Percentiles rank a stretch among this genome's conserved stretches.
These are phyloP conservation scores for Ceratocystis papillata DNA, from an alignment of 2,329 filamentous ascomycete species.

Conservation along the genomic window DNA sequence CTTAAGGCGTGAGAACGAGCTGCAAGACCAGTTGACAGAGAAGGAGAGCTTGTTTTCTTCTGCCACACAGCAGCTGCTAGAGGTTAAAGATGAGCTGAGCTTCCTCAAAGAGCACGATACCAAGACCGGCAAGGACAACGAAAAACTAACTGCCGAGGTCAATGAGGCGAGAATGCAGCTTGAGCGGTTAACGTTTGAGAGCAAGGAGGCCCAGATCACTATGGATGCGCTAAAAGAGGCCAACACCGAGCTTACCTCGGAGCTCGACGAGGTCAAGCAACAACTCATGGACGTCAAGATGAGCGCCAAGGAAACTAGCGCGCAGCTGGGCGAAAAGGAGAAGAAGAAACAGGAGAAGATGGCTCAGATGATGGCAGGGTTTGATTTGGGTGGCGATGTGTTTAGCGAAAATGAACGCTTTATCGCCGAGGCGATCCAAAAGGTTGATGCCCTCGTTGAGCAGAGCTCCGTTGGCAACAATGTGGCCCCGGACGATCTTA, in stretches of 20 bases:
- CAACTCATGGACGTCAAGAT: constrained; percentile 93
- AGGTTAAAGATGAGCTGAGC: constrained; percentile 74
- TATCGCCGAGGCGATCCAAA: constrained; percentile 72
- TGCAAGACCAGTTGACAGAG: constrained; percentile 92
- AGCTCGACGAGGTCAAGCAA: constrained; percentile 92
- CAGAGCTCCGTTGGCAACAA: constrained; percentile 65
- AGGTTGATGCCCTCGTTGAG: constrained; percentile 68
- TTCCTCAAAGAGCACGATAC: constrained; percentile 77
- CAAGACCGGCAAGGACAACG: constrained; percentile 79
- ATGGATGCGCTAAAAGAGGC: constrained; percentile 97
- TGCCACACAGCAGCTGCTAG: constrained; percentile 68
- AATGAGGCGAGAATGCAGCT: constrained; percentile 96
- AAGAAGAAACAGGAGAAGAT: constrained; percentile 98
- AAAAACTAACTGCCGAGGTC: constrained; percentile 70
- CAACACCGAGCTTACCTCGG: constrained; percentile 80
- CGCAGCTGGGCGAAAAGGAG: constrained; percentile 90
- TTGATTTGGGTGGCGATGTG: constrained; percentile 83
- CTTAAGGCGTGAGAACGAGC: constrained; percentile 83
- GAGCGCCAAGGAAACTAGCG: constrained; percentile 86
- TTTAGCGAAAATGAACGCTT: constrained; percentile 88
- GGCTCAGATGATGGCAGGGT: constrained; percentile 99
- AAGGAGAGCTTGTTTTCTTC: constrained; percentile 72
- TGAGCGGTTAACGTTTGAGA: constrained; percentile 88
- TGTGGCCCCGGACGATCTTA: constrained; percentile 70
- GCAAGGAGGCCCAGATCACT: constrained; percentile 91